A percentile compares a stretch with the other conserved stretches of the same genome.
These are phyloP conservation scores for Sideroxylon spinosum DNA, from an alignment of 179 eudicot genomes.

Conservation along the genomic window DNA sequence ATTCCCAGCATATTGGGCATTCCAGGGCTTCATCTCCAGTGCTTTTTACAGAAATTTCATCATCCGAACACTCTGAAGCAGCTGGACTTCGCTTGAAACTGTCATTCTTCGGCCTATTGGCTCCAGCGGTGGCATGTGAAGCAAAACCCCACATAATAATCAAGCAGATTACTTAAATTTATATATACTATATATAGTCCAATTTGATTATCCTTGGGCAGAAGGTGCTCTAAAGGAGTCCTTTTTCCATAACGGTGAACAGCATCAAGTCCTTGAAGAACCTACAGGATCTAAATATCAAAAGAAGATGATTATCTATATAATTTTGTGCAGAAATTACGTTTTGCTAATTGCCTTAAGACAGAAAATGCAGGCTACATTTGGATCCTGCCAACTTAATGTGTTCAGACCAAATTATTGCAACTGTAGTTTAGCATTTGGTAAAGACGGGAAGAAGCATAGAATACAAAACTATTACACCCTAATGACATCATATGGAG, in stretches of 20 bases:
- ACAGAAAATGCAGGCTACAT: background rate
- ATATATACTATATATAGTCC: background rate
- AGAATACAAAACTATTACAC: background rate
- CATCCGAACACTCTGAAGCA: slow-evolving; percentile 47
- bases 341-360: too few species aligned
- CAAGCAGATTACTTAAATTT: slow-evolving; percentile 13
- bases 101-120: slow-evolving; percentile 13
- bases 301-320: background rate
- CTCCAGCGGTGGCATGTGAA: slow-evolving; percentile 17
- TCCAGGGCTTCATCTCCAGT: slow-evolving; percentile 52
- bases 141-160: slow-evolving; percentile 21
- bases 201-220: background rate
- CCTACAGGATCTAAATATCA: background rate
- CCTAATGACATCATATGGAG: background rate
- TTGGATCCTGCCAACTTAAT: background rate
- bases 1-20: slow-evolving; percentile 64
- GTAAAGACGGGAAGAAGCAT: background rate
- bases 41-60: slow-evolving; percentile 37
- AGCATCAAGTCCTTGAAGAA: background rate
- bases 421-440: background rate
- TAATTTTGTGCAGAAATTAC: background rate
- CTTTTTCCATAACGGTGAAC: background rate
- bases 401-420: background rate
- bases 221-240: background rate
- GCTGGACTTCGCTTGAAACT: slow-evolving; percentile 10